Percentiles rank a stretch among this genome's conserved stretches.
Evolutionary conservation across 495 filamentous ascomycete species (phyloP).

Genomic region (Penicillium mononematosum): DNA sequence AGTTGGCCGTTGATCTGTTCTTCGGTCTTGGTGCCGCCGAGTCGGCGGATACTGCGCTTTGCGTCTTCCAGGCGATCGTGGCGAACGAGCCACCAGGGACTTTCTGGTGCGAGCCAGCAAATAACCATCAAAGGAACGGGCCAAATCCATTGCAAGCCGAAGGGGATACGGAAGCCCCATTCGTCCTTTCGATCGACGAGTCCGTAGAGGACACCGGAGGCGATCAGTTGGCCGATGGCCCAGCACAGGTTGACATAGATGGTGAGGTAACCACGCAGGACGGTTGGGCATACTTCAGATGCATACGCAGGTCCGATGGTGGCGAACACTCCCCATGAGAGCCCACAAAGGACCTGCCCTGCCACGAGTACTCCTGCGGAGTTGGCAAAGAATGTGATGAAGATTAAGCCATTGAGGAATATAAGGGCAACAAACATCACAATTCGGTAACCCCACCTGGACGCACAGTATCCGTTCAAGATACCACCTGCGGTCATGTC

Average conservation of each 20-base stretch:
- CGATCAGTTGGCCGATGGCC: conserved; percentile 63
- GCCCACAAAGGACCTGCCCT: conserved; percentile 45
- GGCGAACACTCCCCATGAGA: conserved; percentile 54
- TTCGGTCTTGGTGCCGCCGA: conserved; percentile 50
- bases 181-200: conserved; percentile 35
- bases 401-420: conserved; percentile 49
- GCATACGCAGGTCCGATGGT: conserved; percentile 61
- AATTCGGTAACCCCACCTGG: conserved; percentile 44
- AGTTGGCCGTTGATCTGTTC: conserved; percentile 43
- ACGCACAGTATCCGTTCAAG: conserved; percentile 47
- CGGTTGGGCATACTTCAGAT: conserved; percentile 60
- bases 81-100: conserved; percentile 63
- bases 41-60: conserved; percentile 38
- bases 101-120: conserved; percentile 58
- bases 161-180: conserved; percentile 55
- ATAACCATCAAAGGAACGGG: conserved; percentile 57
- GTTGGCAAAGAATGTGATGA: conserved; percentile 53
- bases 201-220: conserved; percentile 54
- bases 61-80: conserved; percentile 53
- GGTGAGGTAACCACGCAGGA: conserved; percentile 56
- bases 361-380: conserved; percentile 41
- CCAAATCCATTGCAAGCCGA: conserved; percentile 67
- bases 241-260: conserved; percentile 65
- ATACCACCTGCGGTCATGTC: conserved; percentile 25
- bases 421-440: conserved; percentile 44